Evolutionary conservation across 345 rosid species (phyloP).

Genomic region (Eucalyptus regnans): DNA sequence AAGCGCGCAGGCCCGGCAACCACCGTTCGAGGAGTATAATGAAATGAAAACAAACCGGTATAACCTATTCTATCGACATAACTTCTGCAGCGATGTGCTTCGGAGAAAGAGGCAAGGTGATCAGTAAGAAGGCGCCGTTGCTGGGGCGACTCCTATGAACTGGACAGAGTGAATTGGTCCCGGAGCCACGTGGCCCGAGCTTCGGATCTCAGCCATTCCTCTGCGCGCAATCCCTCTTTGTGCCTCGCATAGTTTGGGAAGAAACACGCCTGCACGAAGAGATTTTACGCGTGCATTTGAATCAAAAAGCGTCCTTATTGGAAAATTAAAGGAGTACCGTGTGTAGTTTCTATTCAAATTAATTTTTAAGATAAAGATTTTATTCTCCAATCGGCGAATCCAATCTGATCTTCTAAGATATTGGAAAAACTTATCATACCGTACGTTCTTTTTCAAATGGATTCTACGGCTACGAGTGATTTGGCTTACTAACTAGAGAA

Average conservation of each 20-base stretch:
- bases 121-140: constrained; percentile 5
- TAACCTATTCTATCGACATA: not conserved
- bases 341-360: not conserved
- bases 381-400: not conserved
- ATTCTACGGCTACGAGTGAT: not conserved
- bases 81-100: not conserved
- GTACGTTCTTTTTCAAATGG: fast-evolving
- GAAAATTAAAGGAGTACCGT: not conserved
- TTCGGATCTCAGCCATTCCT: constrained; percentile 46
- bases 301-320: not conserved
- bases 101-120: not conserved
- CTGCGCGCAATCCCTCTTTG: constrained; percentile 32
- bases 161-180: constrained; percentile 17
- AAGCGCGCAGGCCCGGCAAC: not conserved
- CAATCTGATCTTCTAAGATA: not conserved
- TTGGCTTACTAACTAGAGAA: not conserved
- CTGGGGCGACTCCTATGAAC: not conserved
- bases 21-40: not conserved
- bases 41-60: not conserved
- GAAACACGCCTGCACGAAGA: constrained; percentile 42
- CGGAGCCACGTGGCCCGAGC: constrained; percentile 50
- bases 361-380: not conserved
- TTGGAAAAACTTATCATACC: not conserved
- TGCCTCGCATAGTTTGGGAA: constrained; percentile 64
- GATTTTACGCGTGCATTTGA: not conserved